Evolutionary conservation across 352 stramenopile genomes (phyloP), one percentile per base, ranked within the genome.

Genomic region (Stramenopiles sp.): DNA sequence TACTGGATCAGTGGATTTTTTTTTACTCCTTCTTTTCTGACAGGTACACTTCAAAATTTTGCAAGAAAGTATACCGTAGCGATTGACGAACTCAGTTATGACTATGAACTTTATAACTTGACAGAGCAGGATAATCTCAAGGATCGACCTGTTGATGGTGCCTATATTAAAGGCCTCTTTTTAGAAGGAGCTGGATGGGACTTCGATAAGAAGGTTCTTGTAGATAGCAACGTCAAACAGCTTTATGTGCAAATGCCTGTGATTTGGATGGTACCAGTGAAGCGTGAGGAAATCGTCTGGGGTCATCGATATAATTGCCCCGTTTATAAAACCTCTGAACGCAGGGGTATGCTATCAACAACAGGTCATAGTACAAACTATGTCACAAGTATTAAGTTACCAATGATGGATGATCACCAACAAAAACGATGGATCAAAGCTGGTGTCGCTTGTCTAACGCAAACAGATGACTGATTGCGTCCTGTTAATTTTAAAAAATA

Each of bases 321-420:
- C 0, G 90, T 95, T n/a, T 96, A 96, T 90, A 95, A 95, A 87
- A 95, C 90, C 32, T 95, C 90, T 75, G 85, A 94, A 81, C 88
- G 92, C 4, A 88, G 94, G 80, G 93, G 93, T 44, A 96, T 89
- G 55, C 87, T 97, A 30, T 95, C 89, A 1, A 97, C 93, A 0
- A 97, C 93, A 30, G 93, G 93, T 31, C 92, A 97, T 81, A 96
- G 91, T 55, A 97, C 93, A 30, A 97, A 97, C 86, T 97, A 97
- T 86, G 93, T 97, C 84, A 96, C 97, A 91, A 96, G 90, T 25
- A 91, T 97, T 67, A 89, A 90, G 55, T 82, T 98, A 30, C 94
- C 93, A 31, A 97, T 97, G 87, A 87, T 88, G 44, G 84, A 84
- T 0, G 75, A 88, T 44, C 90, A 97, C 81, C 86, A 89, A 25